phyloP scores from a whole-genome alignment of 208 protist genomes.

The Borovskyia barvae region DNA sequence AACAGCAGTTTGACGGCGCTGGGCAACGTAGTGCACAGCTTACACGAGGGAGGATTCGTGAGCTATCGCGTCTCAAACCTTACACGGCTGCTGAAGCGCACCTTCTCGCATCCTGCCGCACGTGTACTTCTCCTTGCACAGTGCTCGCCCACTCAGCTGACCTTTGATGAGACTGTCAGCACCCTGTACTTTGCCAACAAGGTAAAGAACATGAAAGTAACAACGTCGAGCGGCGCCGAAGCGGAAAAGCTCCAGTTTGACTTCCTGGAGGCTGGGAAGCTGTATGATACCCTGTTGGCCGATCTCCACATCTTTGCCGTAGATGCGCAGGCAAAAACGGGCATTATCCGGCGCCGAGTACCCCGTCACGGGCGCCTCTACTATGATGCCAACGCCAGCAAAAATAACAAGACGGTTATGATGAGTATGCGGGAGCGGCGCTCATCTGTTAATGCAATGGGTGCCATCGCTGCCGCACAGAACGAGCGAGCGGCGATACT shows the following conservation, averaged over 20 bases:
- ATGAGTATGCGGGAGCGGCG: constrained; percentile 41
- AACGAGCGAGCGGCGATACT: constrained; percentile 48
- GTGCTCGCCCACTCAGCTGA: constrained; percentile 76
- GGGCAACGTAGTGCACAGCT: constrained; percentile 89
- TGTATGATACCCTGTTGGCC: constrained; percentile 57
- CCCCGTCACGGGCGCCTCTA: constrained; percentile 52
- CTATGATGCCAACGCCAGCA: constrained; percentile 46
- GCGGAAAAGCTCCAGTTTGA: constrained; percentile 59
- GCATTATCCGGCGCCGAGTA: constrained; percentile 49
- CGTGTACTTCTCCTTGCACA: constrained; percentile 88
- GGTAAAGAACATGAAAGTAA: constrained; percentile 86
- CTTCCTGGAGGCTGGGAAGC: constrained; percentile 52
- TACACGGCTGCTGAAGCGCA: constrained; percentile 82
- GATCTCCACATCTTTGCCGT: constrained; percentile 75
- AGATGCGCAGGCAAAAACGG: constrained; percentile 37
- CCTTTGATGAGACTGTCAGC: constrained; percentile 81
- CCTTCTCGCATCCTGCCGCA: constrained; percentile 77
- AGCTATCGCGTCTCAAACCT: constrained; percentile 90
- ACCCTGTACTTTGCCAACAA: constrained; percentile 91
- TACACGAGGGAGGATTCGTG: constrained; percentile 81
- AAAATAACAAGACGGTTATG: constrained; percentile 30
- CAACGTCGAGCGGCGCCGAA: constrained; percentile 33
- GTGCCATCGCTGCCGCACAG: constrained; percentile 40
- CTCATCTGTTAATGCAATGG: constrained; percentile 31
- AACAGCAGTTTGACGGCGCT: constrained; percentile 93